Evolutionary conservation across 208 protist genomes (phyloP), one percentile per base, ranked within the genome.

Genomic region (Naegleria lovaniensis): DNA sequence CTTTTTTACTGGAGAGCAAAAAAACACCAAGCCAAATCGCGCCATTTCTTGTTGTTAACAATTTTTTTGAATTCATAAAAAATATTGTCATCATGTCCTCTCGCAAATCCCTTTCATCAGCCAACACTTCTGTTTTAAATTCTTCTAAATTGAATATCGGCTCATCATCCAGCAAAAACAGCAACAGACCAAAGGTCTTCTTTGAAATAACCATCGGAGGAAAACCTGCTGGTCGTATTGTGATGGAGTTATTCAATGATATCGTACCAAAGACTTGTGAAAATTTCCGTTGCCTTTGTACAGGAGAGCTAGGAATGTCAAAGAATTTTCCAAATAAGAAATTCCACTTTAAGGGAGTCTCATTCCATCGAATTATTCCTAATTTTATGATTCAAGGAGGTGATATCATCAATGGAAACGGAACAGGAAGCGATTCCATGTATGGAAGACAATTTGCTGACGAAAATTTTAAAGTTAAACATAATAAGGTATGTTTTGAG

Each of bases 361-460:
- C 92, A 11, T 99, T 99, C 95, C 98, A 99, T 92, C 95, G 98
- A 90, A 93, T 98, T 48, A 99, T 99, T 90, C 67, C 90, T 7
- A n/a, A 92, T 13, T 97, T 97, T 84, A 97, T 97, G 96, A 19
- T 86, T 51, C 92, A 94, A 83, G 93, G 93, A 19, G 95, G 95
- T 33, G 95, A 96, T 88, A 94, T 95, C 15, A 94, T 91, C 11
- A 48, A 67, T 9, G 85, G 58, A 59, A 89, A 95, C 87, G 95
- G 95, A 33, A 93, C 59, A 41, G 95, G 95, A 59, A 85, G 91
- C 39, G 79, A 93, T 11, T 93, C 90, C 19, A 94, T 95, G 39
- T 95, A 94, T 90, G 94, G 94, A 75, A 5, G 16, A n/a, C 87
- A 39, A 25, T 95, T 95, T 43, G 89, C 92, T 36, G 36, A 96